These are phyloP conservation scores for Microcyclosporella mali DNA, from an alignment of 2,329 filamentous ascomycete species.

Conservation along the genomic window DNA sequence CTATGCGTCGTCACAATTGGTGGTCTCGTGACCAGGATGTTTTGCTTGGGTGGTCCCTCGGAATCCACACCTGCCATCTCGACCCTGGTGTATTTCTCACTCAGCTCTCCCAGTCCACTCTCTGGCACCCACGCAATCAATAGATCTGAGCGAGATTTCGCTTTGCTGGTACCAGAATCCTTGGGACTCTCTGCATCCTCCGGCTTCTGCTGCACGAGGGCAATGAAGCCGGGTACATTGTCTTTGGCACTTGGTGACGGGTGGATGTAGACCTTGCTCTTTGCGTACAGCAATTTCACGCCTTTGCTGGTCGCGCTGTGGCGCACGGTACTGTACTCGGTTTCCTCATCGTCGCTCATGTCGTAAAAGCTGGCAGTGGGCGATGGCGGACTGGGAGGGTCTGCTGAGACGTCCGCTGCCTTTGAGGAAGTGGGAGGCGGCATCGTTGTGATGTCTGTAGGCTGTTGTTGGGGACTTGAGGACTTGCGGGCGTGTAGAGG, in stretches of 20 bases:
- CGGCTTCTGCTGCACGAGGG: slow-evolving; percentile 82
- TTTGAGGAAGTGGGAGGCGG: slow-evolving; percentile 16
- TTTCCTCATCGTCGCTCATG: slow-evolving; percentile 92
- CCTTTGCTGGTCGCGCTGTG: slow-evolving; percentile 61
- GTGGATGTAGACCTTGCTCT: slow-evolving; percentile 99
- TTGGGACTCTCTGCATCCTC: slow-evolving; percentile 24
- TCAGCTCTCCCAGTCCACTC: slow-evolving; percentile 71
- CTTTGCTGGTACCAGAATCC: slow-evolving; percentile 17
- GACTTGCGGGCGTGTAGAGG: slow-evolving; percentile 1
- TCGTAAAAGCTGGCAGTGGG: slow-evolving; percentile 88
- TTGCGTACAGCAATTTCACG: slow-evolving; percentile 89
- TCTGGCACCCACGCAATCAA: slow-evolving; percentile 93
- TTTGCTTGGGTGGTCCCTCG: slow-evolving; percentile 74
- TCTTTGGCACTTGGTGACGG: slow-evolving; percentile 89
- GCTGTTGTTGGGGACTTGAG: neutral
- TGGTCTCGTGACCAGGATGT: slow-evolving; percentile 84
- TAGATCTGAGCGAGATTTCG: slow-evolving; percentile 59
- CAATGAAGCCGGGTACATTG: slow-evolving; percentile 91
- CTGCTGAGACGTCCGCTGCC: slow-evolving; percentile 8
- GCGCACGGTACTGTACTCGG: slow-evolving; percentile 88
- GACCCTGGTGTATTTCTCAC: slow-evolving; percentile 86
- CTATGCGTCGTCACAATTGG: slow-evolving; percentile 75
- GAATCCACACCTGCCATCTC: slow-evolving; percentile 77
- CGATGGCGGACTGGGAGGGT: slow-evolving; percentile 49
- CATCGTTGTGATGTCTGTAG: slow-evolving; percentile 1